Base-by-base conservation (phyloP, 2,329 filamentous ascomycete genomes). In the Xylaria sp. region DNA sequence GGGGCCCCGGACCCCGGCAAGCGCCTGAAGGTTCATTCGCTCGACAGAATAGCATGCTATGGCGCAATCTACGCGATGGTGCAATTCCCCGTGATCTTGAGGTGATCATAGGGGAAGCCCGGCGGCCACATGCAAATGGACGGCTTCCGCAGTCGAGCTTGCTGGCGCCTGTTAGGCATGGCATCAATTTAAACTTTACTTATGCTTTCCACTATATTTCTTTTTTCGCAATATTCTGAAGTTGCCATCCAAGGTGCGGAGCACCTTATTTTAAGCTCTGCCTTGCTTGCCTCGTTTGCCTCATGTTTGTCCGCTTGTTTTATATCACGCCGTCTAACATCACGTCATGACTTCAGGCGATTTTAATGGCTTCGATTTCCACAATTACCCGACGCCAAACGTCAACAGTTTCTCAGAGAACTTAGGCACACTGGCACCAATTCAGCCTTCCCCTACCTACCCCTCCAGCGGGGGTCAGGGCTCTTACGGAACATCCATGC, bases 81-180 rank as follows among this genome's bases (percentile, higher is more conserved):
- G 86, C 85, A 83, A 89, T 88, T 85, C 78, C 86, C 81, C 85
- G 85, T 87, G 86, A 88, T 82, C 79, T 81, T 75, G 68, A 73
- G 65, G 74, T 73, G 72, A 75, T 76, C 67, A 53, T 71, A 68
- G 65, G 66, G 67, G 66, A 67, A 57, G 33, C 38, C 39, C 57
- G 53, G 17, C 22, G n/a, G 56, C 64, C 63, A 67, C 53, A 53
- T 63, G 61, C 59, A 59, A 61, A 56, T 70, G 67, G 67, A 69
- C 39, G 53, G 50, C 55, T 38, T 65, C 60, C 70, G 71, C 72
- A 72, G 53, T 59, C 61, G 68, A 73, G 69, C 69, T 71, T 72
- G 65, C 68, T 69, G 69, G 71, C 66, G 71, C 61, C 59, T 62
- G 57, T 64, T 61, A 60, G 42, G 51, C 66, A 73, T 71, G 71